Percentiles rank a stretch among this genome's conserved stretches.
Evolutionary conservation across 2,329 filamentous ascomycete genomes (phyloP).

Genomic region (Chrysoporthe austroafricana): DNA sequence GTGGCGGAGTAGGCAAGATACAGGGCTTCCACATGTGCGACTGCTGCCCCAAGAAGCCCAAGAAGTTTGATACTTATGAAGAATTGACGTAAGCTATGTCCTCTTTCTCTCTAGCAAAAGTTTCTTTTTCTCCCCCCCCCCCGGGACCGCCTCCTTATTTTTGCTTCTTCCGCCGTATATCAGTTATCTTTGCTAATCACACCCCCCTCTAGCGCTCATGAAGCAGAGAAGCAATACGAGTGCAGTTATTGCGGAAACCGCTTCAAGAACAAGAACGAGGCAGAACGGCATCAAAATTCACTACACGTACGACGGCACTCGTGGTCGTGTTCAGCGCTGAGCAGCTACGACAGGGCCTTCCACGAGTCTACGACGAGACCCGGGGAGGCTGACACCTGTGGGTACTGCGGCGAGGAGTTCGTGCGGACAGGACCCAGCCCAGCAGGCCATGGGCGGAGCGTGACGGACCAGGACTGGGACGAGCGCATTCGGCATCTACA

Average conservation of each 20-base stretch:
- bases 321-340: constrained; percentile 93
- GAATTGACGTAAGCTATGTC: constrained; percentile 72
- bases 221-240: constrained; percentile 94
- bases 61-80: constrained; percentile 85
- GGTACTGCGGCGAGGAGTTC: constrained; percentile 96
- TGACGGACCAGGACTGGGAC: constrained; percentile 88
- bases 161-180: not conserved
- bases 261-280: constrained; percentile 99
- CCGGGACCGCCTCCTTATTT: no score
- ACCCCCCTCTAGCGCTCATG: constrained; percentile 67
- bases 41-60: constrained; percentile 96
- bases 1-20: constrained; percentile 49
- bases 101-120: not conserved
- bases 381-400: constrained; percentile 78
- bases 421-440: constrained; percentile 49
- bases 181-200: constrained; percentile 25
- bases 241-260: constrained; percentile 91
- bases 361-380: constrained; percentile 74
- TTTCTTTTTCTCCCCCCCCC: not conserved
- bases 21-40: constrained; percentile 74
- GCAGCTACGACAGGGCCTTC: constrained; percentile 78
- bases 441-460: constrained; percentile 45
- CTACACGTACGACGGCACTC: constrained; percentile 90
- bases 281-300: constrained; percentile 93
- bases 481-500: constrained; percentile 84